Percentiles rank a stretch among this genome's conserved stretches.
These are phyloP conservation scores for Scedosporium minutisporum DNA, from an alignment of 2,329 filamentous ascomycete species.

Conservation along the genomic window DNA sequence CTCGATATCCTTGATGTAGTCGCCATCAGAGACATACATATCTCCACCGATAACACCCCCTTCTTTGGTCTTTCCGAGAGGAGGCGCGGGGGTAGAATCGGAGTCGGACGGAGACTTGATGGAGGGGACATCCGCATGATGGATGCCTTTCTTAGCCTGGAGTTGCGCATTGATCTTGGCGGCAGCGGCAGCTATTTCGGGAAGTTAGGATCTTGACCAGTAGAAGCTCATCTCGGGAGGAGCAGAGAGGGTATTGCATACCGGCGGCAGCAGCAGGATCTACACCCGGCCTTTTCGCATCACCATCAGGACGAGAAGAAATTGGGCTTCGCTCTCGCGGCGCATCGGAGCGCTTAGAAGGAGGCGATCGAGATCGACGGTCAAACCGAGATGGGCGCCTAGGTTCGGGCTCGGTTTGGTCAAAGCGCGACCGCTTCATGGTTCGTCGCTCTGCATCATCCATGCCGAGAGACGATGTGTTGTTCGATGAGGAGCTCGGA, in stretches of 20 bases:
- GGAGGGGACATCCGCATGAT: conserved; percentile 82
- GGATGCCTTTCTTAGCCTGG: conserved; percentile 78
- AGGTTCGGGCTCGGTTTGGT: conserved; percentile 78
- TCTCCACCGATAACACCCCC: conserved; percentile 61
- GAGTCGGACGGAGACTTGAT: conserved; percentile 52
- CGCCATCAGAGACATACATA: conserved; percentile 90
- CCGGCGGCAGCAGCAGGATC: conserved; percentile 73
- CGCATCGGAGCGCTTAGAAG: conserved; percentile 55
- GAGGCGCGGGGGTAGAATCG: conserved; percentile 27
- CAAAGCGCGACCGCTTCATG: conserved; percentile 83
- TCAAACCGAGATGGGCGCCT: conserved; percentile 76
- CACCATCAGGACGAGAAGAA: conserved; percentile 24
- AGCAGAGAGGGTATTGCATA: conserved; percentile 27
- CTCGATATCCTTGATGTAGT: conserved; percentile 98
- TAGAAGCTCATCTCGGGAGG: not conserved
- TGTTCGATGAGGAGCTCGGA: no score
- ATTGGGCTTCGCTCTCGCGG: conserved; percentile 75
- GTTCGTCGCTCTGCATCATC: conserved; percentile 65
- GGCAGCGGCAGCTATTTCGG: conserved; percentile 64
- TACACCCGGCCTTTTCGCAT: conserved; percentile 37
- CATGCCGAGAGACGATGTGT: conserved; percentile 32
- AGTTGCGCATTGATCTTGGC: conserved; percentile 78
- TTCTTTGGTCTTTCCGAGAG: conserved; percentile 21
- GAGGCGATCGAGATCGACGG: conserved; percentile 79
- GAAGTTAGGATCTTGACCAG: not conserved